Base-by-base conservation (phyloP, 495 filamentous ascomycete genomes). In the Apodospora peruviana region DNA sequence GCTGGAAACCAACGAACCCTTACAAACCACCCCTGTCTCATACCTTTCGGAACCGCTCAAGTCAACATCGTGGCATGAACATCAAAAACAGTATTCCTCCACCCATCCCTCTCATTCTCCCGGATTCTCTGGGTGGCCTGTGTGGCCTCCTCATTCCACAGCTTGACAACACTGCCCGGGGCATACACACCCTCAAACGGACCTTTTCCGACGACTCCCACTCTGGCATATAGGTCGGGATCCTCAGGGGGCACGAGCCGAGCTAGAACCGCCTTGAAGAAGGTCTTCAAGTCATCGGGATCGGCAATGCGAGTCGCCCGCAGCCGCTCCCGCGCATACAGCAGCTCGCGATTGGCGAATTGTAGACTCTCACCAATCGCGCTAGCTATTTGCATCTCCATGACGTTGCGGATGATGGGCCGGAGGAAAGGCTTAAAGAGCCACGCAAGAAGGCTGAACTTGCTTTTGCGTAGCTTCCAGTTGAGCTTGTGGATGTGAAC, bases 1-100 rank as follows among this genome's bases (percentile, higher is more conserved):
- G n/a, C n/a, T n/a, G n/a, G n/a, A n/a, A n/a, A n/a, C n/a, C n/a
- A n/a, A n/a, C n/a, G n/a, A n/a, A n/a, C n/a, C n/a, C n/a, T n/a
- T n/a, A n/a, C n/a, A n/a, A n/a, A n/a, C n/a, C n/a, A n/a, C n/a
- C n/a, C n/a, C n/a, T n/a, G n/a, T n/a, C n/a, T n/a, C n/a, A n/a
- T n/a, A n/a, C n/a, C n/a, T n/a, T n/a, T n/a, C n/a, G n/a, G n/a
- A n/a, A 32, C 21, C 20, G 2, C 1, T 52, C 40, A 65, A 5
- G 29, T 22, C 45, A 56, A 21, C 53, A 59, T 45, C 4, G 47
- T 48, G 2, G 67, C 63, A 17, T 70, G 73, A 5, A 90, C 78
- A 66, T 93, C 82, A 66, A 97, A 96, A 16, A 95, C 82, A 34
- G 78, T 82, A 67, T 96, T 96, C 36, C 86, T 72, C 91, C 91